Evolutionary conservation across 805 yeast genomes (phyloP).

Genomic region (Ogataea haglerorum): DNA sequence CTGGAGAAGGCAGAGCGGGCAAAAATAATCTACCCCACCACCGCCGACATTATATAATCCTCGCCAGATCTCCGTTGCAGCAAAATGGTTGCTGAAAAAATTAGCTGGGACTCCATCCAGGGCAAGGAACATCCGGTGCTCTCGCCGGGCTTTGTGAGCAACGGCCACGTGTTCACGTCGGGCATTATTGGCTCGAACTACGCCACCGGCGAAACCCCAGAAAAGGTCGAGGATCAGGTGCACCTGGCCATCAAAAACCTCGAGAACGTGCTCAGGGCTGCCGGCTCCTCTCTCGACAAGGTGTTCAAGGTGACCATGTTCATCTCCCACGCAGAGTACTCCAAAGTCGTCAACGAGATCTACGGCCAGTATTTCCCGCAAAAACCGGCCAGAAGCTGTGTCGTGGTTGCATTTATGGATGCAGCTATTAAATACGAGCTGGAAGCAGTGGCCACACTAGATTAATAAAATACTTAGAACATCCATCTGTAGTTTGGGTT

Average conservation of each 20-base stretch:
- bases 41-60: neutral
- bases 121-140: conserved; percentile 29
- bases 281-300: conserved; percentile 44
- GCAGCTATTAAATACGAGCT: conserved; percentile 46
- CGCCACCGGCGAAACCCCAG: conserved; percentile 39
- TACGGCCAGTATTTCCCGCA: conserved; percentile 45
- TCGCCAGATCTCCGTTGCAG: neutral
- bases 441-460: conserved; percentile 34
- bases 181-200: conserved; percentile 28
- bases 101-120: conserved; percentile 37
- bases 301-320: conserved; percentile 50
- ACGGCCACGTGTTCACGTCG: conserved; percentile 28
- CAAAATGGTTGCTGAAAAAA: conserved; percentile 24
- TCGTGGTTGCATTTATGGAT: conserved; percentile 51
- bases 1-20: neutral
- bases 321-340: conserved; percentile 43
- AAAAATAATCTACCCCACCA: neutral
- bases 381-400: conserved; percentile 53
- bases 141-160: conserved; percentile 21
- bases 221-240: conserved; percentile 43
- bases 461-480: conserved; percentile 14
- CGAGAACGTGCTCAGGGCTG: conserved; percentile 37
- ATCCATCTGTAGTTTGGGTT: conserved; percentile 32
- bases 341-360: conserved; percentile 41
- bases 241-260: conserved; percentile 43